A percentile compares a stretch with the other conserved stretches of the same genome.
Conservation (phyloP, 306 rosid species). For the Fragaria iinumae region DNA sequence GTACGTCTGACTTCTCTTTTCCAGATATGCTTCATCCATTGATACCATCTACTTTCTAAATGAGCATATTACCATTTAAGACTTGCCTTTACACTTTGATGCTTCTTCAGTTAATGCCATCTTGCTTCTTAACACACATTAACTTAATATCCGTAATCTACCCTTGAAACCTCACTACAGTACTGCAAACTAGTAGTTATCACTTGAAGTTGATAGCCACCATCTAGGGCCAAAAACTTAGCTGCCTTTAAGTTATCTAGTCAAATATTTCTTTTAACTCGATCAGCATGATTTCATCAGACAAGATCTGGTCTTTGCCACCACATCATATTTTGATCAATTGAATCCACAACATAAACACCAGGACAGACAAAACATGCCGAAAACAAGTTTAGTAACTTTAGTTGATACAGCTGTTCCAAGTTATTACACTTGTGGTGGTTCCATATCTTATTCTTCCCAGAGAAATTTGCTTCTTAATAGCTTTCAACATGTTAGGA, state of each 20-base stretch:
- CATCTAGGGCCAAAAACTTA: background rate
- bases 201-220: background rate
- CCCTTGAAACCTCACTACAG: background rate
- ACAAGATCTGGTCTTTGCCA: background rate
- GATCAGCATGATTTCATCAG: background rate
- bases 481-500: constrained; percentile 5
- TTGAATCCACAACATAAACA: background rate
- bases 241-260: background rate
- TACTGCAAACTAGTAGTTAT: background rate
- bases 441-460: background rate
- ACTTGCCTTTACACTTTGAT: background rate
- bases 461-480: background rate
- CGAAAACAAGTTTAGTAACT: background rate
- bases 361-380: background rate
- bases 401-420: background rate
- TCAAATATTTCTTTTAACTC: background rate
- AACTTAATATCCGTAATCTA: background rate
- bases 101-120: background rate
- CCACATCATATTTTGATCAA: background rate
- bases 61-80: background rate
- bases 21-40: background rate
- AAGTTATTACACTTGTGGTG: background rate
- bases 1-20: background rate
- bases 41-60: background rate
- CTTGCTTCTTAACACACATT: background rate